These are phyloP conservation scores for Inga leiocalycina DNA, from an alignment of 306 rosid genomes.

Conservation along the genomic window DNA sequence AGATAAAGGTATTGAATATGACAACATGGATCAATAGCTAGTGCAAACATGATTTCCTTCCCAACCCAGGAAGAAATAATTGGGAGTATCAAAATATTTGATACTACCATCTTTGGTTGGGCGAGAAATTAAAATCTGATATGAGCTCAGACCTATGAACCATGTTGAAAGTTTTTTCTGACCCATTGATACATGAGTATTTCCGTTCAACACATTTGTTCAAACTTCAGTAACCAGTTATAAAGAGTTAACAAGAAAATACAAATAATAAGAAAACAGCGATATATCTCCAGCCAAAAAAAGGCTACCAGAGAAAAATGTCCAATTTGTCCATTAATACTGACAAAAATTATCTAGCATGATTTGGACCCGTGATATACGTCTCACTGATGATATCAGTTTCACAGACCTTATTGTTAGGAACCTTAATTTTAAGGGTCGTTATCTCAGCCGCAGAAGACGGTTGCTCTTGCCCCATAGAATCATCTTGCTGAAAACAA, in stretches of 20 bases:
- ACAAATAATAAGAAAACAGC: not conserved
- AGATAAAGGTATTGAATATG: not conserved
- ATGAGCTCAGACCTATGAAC: not conserved
- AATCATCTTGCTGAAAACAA: slow-evolving; percentile 50
- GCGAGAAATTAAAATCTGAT: not conserved
- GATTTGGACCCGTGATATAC: not conserved
- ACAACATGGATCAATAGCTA: too few species aligned
- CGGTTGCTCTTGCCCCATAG: slow-evolving; percentile 40
- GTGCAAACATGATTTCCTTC: not conserved
- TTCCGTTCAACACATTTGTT: not conserved
- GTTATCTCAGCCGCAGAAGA: slow-evolving; percentile 42
- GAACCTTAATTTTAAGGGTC: slow-evolving; percentile 76
- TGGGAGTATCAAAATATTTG: not conserved
- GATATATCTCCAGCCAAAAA: not conserved
- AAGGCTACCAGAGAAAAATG: not conserved
- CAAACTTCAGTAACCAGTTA: not conserved
- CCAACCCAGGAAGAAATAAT: not conserved
- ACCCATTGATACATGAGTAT: not conserved
- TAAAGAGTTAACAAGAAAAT: not conserved
- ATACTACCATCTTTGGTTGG: not conserved
- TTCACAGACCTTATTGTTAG: slow-evolving; percentile 79
- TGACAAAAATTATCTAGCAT: not conserved
- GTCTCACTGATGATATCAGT: not conserved
- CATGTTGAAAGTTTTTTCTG: not conserved
- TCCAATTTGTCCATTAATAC: not conserved